phyloP scores from a whole-genome alignment of 495 filamentous ascomycete species.

The Aspergillus taichungensis region DNA sequence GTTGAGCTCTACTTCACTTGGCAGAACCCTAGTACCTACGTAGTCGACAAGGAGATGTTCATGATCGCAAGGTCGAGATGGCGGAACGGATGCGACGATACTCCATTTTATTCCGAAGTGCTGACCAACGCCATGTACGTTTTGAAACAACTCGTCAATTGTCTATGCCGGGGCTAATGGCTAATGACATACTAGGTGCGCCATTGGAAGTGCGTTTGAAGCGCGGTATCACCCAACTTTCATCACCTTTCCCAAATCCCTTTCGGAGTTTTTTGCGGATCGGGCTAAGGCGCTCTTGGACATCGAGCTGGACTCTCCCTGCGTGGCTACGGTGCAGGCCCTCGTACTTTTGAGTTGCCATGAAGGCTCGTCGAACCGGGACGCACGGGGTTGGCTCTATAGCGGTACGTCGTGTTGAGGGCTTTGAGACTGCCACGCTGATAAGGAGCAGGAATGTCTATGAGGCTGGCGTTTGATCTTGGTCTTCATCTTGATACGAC shows the following conservation, averaged over 20 bases:
- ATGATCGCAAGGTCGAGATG: constrained; percentile 32
- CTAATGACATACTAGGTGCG: constrained; percentile 23
- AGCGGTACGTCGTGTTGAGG: constrained; percentile 22
- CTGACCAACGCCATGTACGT: constrained; percentile 43
- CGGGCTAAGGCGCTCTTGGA: constrained; percentile 42
- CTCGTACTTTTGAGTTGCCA: constrained; percentile 40
- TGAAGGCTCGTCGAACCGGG: constrained; percentile 37
- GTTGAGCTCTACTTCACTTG: constrained; percentile 43
- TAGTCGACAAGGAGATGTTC: constrained; percentile 43
- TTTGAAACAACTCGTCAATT: constrained; percentile 1
- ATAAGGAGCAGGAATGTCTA: constrained; percentile 35
- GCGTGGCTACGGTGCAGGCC: constrained; percentile 42
- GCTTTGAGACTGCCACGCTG: background rate
- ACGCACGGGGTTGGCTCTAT: constrained; percentile 45
- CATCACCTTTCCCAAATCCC: constrained; percentile 38
- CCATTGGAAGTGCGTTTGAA: constrained; percentile 40
- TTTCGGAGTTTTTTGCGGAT: constrained; percentile 41
- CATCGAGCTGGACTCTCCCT: constrained; percentile 41
- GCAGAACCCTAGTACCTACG: constrained; percentile 42
- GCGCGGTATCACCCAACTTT: constrained; percentile 38
- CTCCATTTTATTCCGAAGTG: constrained; percentile 41
- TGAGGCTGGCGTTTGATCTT: constrained; percentile 43
- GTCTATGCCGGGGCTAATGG: background rate
- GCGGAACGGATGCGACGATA: constrained; percentile 35
- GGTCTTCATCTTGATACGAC: constrained; percentile 42